Evolutionary conservation across 2,329 filamentous ascomycete genomes (phyloP), one percentile per base, ranked within the genome.

Genomic region (Parastagonospora avenae): DNA sequence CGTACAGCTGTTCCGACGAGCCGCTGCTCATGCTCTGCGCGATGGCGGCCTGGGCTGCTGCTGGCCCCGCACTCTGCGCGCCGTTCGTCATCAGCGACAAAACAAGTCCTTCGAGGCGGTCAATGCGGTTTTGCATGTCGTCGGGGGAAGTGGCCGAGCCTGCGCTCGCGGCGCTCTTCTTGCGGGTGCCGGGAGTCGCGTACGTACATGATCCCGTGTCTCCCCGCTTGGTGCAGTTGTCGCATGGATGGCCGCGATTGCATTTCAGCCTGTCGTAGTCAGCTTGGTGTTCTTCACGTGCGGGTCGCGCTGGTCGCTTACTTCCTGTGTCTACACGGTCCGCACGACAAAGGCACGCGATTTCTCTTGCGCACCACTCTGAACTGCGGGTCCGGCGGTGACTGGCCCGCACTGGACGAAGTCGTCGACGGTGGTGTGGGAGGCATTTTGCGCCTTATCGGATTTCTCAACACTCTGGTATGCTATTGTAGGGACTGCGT

Each of bases 81-180:
- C 91, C 91, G 72, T 90, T 92, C 68, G 93, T 93, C 93, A 97
- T 97, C 69, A 97, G 76, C 27, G 91, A 95, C 59, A 97, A 77
- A 54, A 97, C 93, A 72, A 97, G 79, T 63, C 90, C 89, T 81
- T 97, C 93, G 60, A 97, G 82, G 65, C 93, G 86, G 79, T 97
- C 92, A 77, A 97, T 97, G 72, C 94, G 89, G 71, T 95, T 96
- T 78, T 97, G 93, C 93, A 97, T 97, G 75, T 97, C 93, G 81
- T 96, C 92, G 42, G 93, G 91, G 63, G 83, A 80, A 49, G 82
- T 80, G 76, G 84, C 76, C 44, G 77, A 61, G 47, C 77, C 83
- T 74, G 87, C 84, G 67, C 79, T 80, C 49, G 64, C 64, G 32
- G 75, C 62, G 50, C 74, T 86, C 81, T 91, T 95, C 76, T 91